Evolutionary conservation across 164 flowering plant genomes (phyloP), one percentile per base, ranked within the genome.

Genomic region (Dillenia suffruticosa): DNA sequence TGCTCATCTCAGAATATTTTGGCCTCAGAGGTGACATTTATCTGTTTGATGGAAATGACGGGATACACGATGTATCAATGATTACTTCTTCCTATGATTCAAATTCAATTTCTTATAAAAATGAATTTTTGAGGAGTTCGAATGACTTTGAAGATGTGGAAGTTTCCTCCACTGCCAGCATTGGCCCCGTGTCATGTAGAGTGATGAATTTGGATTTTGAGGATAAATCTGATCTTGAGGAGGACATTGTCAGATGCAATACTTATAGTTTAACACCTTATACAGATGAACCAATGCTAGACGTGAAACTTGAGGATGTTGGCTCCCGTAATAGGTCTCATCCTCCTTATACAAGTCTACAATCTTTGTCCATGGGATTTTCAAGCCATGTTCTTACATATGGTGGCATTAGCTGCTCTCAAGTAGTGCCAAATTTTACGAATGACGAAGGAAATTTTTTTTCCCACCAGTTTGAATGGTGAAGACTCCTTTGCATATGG

Each of bases 131-230:
- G 49, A 63, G 45, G 40, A 47, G 40, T 44, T 58, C 62, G 46
- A 70, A 74, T 26, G 61, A 68, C 43, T 54, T 49, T 15, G 74
- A 73, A 71, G 74, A 73, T 51, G 66, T 32, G 43, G 77, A 70
- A 43, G 60, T 64, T 13, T 72, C 74, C 15, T 72, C 75, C 5
- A 61, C 71, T 12, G 56, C 62, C 51, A 66, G 68, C 49, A 52
- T 63, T 66, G 71, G 62, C 56, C 70, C 73, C 57, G 19, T 70
- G 40, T 68, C 80, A 46, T 61, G 69, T 64, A 61, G 63, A 49
- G 56, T 62, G 62, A 74, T 61, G 58, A 48, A 62, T 48, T 24
- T 67, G 66, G 72, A 71, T 62, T 73, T 64, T 46, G 72, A 71
- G 16, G 75, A 72, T 51, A 64, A 58, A 9, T 70, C 44, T 55